Conservation (phyloP, 164 flowering plant genomes). For the Kingdonia uniflora region DNA sequence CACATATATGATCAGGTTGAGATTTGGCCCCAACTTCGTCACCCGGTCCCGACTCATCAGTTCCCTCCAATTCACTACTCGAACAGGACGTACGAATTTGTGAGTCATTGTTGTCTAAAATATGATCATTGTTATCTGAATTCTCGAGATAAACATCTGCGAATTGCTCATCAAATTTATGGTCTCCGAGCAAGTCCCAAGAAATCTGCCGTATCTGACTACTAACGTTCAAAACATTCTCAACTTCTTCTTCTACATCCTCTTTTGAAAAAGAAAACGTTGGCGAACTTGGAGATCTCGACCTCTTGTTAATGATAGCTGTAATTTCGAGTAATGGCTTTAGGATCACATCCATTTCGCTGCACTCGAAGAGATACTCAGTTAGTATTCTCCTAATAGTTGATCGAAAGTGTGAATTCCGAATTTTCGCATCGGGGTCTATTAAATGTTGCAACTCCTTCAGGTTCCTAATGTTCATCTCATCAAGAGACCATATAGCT, state of each 20-base stretch:
- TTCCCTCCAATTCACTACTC: constrained; percentile 24
- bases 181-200: constrained; percentile 34
- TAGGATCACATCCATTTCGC: constrained; percentile 50
- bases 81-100: constrained; percentile 9
- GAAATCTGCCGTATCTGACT: constrained; percentile 52
- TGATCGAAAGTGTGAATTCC: constrained; percentile 22
- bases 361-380: constrained; percentile 63
- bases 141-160: constrained; percentile 62
- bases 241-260: constrained; percentile 48
- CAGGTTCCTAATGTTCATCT: constrained; percentile 19
- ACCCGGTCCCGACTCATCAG: constrained; percentile 28
- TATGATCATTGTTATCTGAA: constrained; percentile 35
- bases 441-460: constrained; percentile 29
- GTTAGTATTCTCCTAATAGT: constrained; percentile 37
- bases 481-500: constrained; percentile 38
- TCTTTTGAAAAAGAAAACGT: constrained; percentile 18
- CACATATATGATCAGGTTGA: constrained; percentile 5
- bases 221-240: constrained; percentile 45
- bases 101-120: background rate
- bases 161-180: constrained; percentile 44
- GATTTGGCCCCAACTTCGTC: constrained; percentile 3
- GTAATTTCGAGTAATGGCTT: constrained; percentile 30
- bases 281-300: constrained; percentile 15
- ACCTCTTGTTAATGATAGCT: constrained; percentile 34
- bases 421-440: constrained; percentile 32